phyloP scores from a whole-genome alignment of 2,329 filamentous ascomycete species.

The Uncinocarpus reesii region DNA sequence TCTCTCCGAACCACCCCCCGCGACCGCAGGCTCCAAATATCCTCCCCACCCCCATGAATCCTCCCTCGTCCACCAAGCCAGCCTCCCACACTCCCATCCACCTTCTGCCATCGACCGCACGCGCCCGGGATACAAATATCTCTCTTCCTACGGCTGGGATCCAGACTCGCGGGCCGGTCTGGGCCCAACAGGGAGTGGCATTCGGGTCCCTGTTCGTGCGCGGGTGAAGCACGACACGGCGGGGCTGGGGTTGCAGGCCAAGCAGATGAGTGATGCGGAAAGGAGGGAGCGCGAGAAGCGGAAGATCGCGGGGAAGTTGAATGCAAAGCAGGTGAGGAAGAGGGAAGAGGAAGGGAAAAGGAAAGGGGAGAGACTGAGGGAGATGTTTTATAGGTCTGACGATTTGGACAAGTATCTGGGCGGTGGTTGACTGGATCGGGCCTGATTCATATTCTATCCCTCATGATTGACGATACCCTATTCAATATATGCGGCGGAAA shows the following conservation, averaged over 20 bases:
- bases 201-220: slow-evolving; percentile 63
- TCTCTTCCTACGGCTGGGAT: slow-evolving; percentile 51
- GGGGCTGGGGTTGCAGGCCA: slow-evolving; percentile 52
- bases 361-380: slow-evolving; percentile 53
- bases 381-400: slow-evolving; percentile 63
- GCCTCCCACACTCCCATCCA: slow-evolving; percentile 46
- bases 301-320: slow-evolving; percentile 43
- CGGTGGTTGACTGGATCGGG: too few species aligned
- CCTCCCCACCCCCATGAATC: slow-evolving; percentile 41
- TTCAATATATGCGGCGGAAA: too few species aligned
- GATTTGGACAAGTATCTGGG: slow-evolving; percentile 67
- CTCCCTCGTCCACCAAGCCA: slow-evolving; percentile 48
- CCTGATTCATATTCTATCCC: too few species aligned
- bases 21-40: slow-evolving; percentile 18
- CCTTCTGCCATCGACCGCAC: slow-evolving; percentile 50
- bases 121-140: slow-evolving; percentile 45
- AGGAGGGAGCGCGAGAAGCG: slow-evolving; percentile 17
- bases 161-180: slow-evolving; percentile 57
- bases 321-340: slow-evolving; percentile 60
- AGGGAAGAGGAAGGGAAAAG: slow-evolving; percentile 52
- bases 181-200: slow-evolving; percentile 59
- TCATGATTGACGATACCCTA: too few species aligned
- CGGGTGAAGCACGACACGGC: slow-evolving; percentile 62
- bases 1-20: slow-evolving; percentile 11
- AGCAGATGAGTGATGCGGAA: slow-evolving; percentile 25